phyloP scores from a whole-genome alignment of 208 protist species.

The Phytomonas sp. region DNA sequence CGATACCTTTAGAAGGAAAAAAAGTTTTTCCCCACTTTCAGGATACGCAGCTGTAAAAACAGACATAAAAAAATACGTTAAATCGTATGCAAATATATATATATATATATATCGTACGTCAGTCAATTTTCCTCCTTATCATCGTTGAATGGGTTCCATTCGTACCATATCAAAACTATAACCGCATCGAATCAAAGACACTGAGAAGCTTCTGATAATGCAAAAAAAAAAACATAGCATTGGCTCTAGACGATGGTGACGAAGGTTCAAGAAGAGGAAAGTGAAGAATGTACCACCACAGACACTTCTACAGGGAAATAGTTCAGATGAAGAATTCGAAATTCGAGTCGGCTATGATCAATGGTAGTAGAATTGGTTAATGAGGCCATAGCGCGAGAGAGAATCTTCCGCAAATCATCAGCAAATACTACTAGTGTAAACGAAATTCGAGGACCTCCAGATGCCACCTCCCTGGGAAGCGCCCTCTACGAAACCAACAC shows the following conservation, averaged over 20 bases:
- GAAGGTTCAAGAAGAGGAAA: conserved; percentile 3
- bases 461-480: neutral
- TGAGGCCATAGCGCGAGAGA: neutral
- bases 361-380: neutral
- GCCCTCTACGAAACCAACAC: neutral
- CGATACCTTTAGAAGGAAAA: neutral
- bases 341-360: neutral
- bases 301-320: neutral
- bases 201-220: neutral
- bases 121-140: neutral
- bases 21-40: neutral
- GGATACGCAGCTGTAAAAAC: neutral
- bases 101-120: conserved; percentile 1
- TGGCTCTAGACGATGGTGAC: neutral
- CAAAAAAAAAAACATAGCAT: neutral
- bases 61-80: neutral
- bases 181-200: neutral
- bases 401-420: neutral
- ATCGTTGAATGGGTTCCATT: neutral
- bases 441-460: neutral
- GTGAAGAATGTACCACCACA: neutral
- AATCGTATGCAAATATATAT: conserved; percentile 11
- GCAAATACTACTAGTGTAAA: neutral
- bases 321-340: neutral
- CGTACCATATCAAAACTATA: neutral